A percentile compares a stretch with the other conserved stretches of the same genome.
phyloP scores from a whole-genome alignment of 257 asterid genomes.

The Nicotiana benthamiana region DNA sequence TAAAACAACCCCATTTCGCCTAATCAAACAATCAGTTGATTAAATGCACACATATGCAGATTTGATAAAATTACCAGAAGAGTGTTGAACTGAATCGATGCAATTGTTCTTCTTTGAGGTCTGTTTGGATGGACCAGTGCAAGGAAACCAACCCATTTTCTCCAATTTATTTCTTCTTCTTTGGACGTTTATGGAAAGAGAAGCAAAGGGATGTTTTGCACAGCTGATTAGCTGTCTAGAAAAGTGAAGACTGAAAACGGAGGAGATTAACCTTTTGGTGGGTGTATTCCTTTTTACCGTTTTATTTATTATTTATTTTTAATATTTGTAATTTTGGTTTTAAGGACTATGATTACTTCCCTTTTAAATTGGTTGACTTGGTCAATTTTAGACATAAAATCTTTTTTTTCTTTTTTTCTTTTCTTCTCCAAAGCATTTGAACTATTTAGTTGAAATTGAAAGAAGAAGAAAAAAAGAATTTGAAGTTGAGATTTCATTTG shows the following conservation, averaged over 20 bases:
- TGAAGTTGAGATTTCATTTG: too few relatives aligned
- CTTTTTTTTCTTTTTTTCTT: background rate
- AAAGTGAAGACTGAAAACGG: background rate
- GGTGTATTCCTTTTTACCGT: background rate
- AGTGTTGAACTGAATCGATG: constrained; percentile 27
- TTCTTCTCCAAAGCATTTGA: background rate
- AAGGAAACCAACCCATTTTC: constrained; percentile 68
- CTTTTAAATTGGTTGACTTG: background rate
- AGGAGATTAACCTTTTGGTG: background rate
- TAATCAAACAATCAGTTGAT: background rate
- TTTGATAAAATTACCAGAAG: constrained; percentile 27
- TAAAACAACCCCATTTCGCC: background rate
- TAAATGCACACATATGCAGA: background rate
- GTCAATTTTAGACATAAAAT: background rate
- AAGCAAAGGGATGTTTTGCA: background rate
- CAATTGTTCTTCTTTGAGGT: constrained; percentile 23
- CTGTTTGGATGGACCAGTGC: constrained; percentile 54
- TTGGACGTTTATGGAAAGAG: background rate
- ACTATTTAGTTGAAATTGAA: too few relatives aligned
- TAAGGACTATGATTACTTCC: background rate
- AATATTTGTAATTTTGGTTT: background rate
- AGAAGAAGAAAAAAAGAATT: too few relatives aligned
- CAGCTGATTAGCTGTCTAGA: background rate
- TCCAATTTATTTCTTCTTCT: background rate
- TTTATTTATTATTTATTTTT: background rate